These are phyloP conservation scores for Acacia acuminata DNA, from an alignment of 306 rosid species.

Conservation along the genomic window DNA sequence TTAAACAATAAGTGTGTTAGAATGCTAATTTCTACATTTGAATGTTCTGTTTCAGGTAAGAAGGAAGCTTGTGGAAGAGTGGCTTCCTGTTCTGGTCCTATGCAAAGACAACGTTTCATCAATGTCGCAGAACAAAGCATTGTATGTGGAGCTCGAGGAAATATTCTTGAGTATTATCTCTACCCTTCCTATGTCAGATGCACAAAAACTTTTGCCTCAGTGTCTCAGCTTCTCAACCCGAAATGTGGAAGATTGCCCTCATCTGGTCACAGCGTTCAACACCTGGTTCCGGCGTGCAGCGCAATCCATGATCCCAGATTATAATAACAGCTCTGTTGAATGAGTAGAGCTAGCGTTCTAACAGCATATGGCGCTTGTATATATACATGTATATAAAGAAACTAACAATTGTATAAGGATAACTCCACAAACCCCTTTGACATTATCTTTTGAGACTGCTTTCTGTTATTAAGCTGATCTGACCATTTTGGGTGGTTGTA, in stretches of 20 bases:
- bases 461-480: background rate
- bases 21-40: conserved; percentile 1
- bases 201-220: conserved; percentile 80
- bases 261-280: conserved; percentile 78
- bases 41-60: conserved; percentile 60
- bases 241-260: conserved; percentile 86
- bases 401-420: conserved; percentile 3
- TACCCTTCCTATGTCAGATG: conserved; percentile 85
- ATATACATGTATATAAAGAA: background rate
- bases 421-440: background rate
- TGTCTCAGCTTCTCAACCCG: conserved; percentile 90
- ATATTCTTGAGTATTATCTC: conserved; percentile 82
- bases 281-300: conserved; percentile 95
- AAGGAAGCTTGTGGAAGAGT: conserved; percentile 79
- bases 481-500: background rate
- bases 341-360: conserved; percentile 20
- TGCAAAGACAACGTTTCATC: conserved; percentile 87
- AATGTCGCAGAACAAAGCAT: conserved; percentile 59
- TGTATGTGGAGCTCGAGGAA: conserved; percentile 78
- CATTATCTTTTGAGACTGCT: conserved; percentile 8
- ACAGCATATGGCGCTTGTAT: conserved; percentile 26
- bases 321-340: conserved; percentile 16
- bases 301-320: conserved; percentile 41
- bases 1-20: background rate
- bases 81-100: conserved; percentile 89